phyloP scores from a whole-genome alignment of 2,329 filamentous ascomycete genomes.

The Diaporthe caulivora region DNA sequence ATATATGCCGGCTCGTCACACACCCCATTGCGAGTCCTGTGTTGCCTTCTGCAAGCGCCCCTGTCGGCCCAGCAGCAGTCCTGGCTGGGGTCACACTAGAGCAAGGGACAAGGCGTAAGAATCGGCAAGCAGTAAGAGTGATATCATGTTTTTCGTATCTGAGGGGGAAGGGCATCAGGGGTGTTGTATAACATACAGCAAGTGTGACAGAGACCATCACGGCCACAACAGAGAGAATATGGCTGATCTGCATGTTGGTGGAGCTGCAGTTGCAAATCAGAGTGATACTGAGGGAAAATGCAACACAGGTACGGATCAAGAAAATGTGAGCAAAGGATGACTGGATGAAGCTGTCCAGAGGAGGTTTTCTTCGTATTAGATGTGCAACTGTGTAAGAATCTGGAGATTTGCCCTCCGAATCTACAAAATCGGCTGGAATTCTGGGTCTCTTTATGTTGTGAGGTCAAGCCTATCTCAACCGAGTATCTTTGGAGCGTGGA shows the following conservation, averaged over 20 bases:
- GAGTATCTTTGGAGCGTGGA: not conserved
- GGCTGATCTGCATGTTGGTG: conserved; percentile 7
- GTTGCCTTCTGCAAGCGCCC: not conserved
- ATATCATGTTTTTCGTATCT: not conserved
- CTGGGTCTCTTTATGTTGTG: not conserved
- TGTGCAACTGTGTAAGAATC: not conserved
- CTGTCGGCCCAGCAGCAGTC: conserved; percentile 7
- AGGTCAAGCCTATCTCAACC: not conserved
- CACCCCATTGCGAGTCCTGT: not conserved
- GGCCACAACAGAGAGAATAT: not conserved
- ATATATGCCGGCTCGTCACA: not conserved
- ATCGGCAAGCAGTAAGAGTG: not conserved
- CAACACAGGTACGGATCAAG: not conserved
- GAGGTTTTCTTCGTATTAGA: not conserved
- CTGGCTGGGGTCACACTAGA: conserved; percentile 16
- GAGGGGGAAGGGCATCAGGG: too few species aligned
- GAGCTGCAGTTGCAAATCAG: not conserved
- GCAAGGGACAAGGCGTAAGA: not conserved
- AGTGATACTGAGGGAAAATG: too few species aligned
- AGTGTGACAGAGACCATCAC: conserved; percentile 5
- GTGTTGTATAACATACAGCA: not conserved
- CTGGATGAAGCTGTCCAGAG: too few species aligned
- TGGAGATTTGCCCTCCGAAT: not conserved
- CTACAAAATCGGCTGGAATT: not conserved
- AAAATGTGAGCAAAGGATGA: too few species aligned